These are phyloP conservation scores for Neurospora terricola DNA, from an alignment of 495 filamentous ascomycete genomes.

Conservation along the genomic window DNA sequence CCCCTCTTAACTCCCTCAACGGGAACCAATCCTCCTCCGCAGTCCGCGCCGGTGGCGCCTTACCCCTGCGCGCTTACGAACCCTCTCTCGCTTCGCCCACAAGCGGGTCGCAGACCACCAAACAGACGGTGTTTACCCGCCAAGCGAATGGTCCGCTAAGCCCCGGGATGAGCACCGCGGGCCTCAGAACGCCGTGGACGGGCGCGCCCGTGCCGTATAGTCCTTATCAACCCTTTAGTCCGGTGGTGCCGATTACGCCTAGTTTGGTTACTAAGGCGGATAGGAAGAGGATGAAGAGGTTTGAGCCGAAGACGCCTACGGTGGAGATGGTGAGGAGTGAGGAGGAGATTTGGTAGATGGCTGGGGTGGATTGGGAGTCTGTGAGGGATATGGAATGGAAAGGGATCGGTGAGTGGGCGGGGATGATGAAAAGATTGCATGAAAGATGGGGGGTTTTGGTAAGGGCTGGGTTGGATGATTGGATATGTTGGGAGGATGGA, in stretches of 20 bases:
- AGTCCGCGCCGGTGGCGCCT: constrained; percentile 35
- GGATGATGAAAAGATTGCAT: too few species aligned
- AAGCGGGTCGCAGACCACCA: too few species aligned
- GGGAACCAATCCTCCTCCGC: constrained; percentile 15
- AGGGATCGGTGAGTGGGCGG: too few species aligned
- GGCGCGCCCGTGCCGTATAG: constrained; percentile 73
- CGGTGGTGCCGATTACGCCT: constrained; percentile 80
- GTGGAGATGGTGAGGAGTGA: constrained; percentile 42
- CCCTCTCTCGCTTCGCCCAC: constrained; percentile 41
- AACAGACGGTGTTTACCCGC: constrained; percentile 70
- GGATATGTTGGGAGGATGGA: too few species aligned
- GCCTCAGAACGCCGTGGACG: constrained; percentile 54
- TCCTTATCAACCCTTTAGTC: constrained; percentile 87
- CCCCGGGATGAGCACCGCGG: constrained; percentile 21
- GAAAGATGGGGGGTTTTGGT: too few species aligned
- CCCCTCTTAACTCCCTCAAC: background rate
- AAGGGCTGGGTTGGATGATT: too few species aligned
- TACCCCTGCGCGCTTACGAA: constrained; percentile 56
- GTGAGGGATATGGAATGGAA: too few species aligned
- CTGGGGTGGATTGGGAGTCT: too few species aligned
- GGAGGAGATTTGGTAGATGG: constrained; percentile 43
- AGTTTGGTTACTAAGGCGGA: constrained; percentile 63
- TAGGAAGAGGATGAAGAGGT: constrained; percentile 54
- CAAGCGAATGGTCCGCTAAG: constrained; percentile 35
- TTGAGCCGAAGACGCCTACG: constrained; percentile 46